Conservation (phyloP, 768 basidiomycete species). For the Megacollybia marginata region DNA sequence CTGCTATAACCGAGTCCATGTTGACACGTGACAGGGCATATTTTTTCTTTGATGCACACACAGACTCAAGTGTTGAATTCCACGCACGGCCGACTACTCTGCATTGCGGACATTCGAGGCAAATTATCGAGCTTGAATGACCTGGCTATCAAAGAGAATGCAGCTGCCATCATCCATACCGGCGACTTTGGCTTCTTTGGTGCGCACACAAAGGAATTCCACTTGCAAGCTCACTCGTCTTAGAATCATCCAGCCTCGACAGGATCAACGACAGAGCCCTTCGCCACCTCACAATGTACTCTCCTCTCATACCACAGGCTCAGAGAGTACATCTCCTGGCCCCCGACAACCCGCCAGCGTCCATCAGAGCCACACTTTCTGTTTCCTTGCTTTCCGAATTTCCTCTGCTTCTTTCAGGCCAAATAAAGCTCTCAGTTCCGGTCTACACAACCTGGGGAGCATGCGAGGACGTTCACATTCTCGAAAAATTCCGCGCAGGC, state of each 20-base stretch:
- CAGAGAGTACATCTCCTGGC: slow-evolving; percentile 75
- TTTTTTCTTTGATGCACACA: slow-evolving; percentile 40
- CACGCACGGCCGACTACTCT: slow-evolving; percentile 80
- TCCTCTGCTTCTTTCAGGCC: slow-evolving; percentile 81
- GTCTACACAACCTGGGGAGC: slow-evolving; percentile 97
- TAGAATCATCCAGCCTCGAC: slow-evolving; percentile 75
- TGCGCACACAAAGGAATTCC: slow-evolving; percentile 15
- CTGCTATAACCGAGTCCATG: too few relatives aligned
- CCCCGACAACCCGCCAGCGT: slow-evolving; percentile 57
- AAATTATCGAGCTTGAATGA: slow-evolving; percentile 84
- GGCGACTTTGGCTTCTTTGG: slow-evolving; percentile 99
- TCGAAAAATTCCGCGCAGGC: slow-evolving; percentile 88
- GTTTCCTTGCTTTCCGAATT: slow-evolving; percentile 89
- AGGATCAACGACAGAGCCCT: slow-evolving; percentile 94
- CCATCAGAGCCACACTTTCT: slow-evolving; percentile 67
- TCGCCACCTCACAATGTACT: slow-evolving; percentile 94
- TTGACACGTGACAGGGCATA: too few relatives aligned
- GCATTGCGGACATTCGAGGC: slow-evolving; percentile 91
- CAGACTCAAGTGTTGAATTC: slow-evolving; percentile 78
- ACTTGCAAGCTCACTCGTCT: too few relatives aligned
- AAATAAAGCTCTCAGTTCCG: slow-evolving; percentile 86
- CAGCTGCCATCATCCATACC: slow-evolving; percentile 91
- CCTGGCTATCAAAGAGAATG: slow-evolving; percentile 82
- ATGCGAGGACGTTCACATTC: slow-evolving; percentile 88
- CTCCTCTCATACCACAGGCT: slow-evolving; percentile 80